These are phyloP conservation scores for Viola pubescens DNA, from an alignment of 441 rosid genomes.

Conservation along the genomic window DNA sequence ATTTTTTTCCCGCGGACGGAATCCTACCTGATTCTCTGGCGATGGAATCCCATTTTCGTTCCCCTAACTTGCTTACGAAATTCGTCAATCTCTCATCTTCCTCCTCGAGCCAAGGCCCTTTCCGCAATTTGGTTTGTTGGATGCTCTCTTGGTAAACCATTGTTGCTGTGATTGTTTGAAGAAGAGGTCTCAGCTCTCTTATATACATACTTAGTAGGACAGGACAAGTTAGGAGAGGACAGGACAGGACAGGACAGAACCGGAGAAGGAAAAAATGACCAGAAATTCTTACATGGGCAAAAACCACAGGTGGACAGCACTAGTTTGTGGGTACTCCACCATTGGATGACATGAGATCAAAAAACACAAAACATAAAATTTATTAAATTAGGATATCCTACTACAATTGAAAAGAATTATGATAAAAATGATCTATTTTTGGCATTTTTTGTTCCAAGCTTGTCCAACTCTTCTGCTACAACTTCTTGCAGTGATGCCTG, in stretches of 20 bases:
- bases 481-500: not conserved
- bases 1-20: not conserved
- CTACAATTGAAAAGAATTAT: slow-evolving; percentile 5
- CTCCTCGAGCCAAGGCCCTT: slow-evolving; percentile 64
- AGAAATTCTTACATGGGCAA: slow-evolving; percentile 27
- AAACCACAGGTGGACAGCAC: slow-evolving; percentile 33
- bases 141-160: slow-evolving; percentile 19
- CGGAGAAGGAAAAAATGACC: slow-evolving; percentile 17
- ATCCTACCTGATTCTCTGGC: slow-evolving; percentile 46
- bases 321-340: slow-evolving; percentile 37
- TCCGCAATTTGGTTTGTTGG: slow-evolving; percentile 34
- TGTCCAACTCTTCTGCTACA: slow-evolving; percentile 11
- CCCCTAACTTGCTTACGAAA: slow-evolving; percentile 43
- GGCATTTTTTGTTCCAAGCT: slow-evolving; percentile 13
- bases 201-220: slow-evolving; percentile 7
- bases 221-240: slow-evolving; percentile 11
- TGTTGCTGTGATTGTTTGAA: not conserved
- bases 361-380: not conserved
- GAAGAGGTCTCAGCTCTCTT: slow-evolving; percentile 13
- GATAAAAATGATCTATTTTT: slow-evolving; percentile 15
- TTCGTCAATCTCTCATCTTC: slow-evolving; percentile 45
- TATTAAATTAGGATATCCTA: slow-evolving; percentile 5
- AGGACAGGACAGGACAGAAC: slow-evolving; percentile 3
- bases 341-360: slow-evolving; percentile 16
- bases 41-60: slow-evolving; percentile 62